Evolutionary conservation across 768 basidiomycete genomes (phyloP), one percentile per base, ranked within the genome.

Genomic region (Hemileccinum impolitum): DNA sequence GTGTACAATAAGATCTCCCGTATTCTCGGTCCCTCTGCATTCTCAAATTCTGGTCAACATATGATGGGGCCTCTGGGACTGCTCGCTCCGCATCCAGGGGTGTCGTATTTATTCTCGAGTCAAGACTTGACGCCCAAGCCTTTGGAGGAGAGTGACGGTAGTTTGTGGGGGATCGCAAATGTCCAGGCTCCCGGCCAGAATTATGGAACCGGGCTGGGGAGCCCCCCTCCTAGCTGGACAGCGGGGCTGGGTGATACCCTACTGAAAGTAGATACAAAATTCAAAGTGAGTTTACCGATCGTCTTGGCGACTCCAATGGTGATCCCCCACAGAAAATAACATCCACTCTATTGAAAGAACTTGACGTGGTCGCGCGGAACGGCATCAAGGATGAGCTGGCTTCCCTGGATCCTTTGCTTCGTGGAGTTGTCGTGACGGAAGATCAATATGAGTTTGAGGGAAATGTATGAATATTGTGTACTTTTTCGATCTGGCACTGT

Each of bases 1-100:
- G 82, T 90, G 26, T 95, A 94, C 72, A 84, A 88, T 68, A 92
- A 90, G 68, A 86, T 95, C 35, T 79, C 80, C 9, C 83, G 83
- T 60, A 80, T 91, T 44, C 82, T 95, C 19, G 90, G 90, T 0
- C 86, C 90, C 4, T 90, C 89, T 0, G 84, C 85, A 0, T 85
- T 90, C 60, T 75, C 84, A 6, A 77, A 80, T 54, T 70, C 81
- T 15, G 82, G 82, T 47, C 77, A 85, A 44, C 84, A 87, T 70
- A 87, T 85, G 81, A 85, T 87, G 52, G 78, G 78, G 3, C 85
- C 87, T 13, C 72, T 90, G 13, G 87, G 87, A 14, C 69, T 82
- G 12, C 76, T 90, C 26, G 78, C 85, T 6, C 87, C 89, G 2
- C 85, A 89, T 61, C 89, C 89, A 3, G 89, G 89, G 47, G 86